Conservation (phyloP, 108 stramenopile genomes). For the Fistulifera pelliculosa region DNA sequence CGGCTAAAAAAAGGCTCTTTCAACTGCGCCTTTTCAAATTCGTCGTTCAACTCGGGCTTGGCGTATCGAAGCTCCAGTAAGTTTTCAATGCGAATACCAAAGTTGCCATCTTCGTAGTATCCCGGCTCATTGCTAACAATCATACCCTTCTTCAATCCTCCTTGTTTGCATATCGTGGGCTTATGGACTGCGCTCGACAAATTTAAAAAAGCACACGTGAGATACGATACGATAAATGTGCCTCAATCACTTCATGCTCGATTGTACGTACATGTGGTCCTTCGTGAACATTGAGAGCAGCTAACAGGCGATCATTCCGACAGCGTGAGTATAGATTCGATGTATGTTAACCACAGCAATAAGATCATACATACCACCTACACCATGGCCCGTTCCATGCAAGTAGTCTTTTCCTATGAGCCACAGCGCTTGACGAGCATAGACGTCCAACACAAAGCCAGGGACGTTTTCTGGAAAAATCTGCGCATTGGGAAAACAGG, state of each 20-base stretch:
- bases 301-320: too few species aligned
- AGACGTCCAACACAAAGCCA: slow-evolving; percentile 90
- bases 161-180: slow-evolving; percentile 57
- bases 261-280: slow-evolving; percentile 66
- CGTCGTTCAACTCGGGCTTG: slow-evolving; percentile 20
- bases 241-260: too few species aligned
- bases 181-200: slow-evolving; percentile 23
- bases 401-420: slow-evolving; percentile 86
- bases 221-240: not conserved
- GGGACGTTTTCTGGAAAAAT: slow-evolving; percentile 83
- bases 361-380: too few species aligned
- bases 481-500: too few species aligned
- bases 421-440: slow-evolving; percentile 90
- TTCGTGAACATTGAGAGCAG: slow-evolving; percentile 94
- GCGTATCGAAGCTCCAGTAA: slow-evolving; percentile 65
- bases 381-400: slow-evolving; percentile 98
- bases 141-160: slow-evolving; percentile 90
- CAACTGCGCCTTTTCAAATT: slow-evolving; percentile 18
- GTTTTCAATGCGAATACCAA: slow-evolving; percentile 95
- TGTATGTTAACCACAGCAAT: too few species aligned
- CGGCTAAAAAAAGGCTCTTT: slow-evolving; percentile 8
- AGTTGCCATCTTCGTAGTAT: slow-evolving; percentile 90
- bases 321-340: too few species aligned
- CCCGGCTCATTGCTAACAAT: slow-evolving; percentile 96
- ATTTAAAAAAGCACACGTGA: not conserved